Conservation (phyloP, 306 rosid genomes). For the Arachis hypogaea region DNA sequence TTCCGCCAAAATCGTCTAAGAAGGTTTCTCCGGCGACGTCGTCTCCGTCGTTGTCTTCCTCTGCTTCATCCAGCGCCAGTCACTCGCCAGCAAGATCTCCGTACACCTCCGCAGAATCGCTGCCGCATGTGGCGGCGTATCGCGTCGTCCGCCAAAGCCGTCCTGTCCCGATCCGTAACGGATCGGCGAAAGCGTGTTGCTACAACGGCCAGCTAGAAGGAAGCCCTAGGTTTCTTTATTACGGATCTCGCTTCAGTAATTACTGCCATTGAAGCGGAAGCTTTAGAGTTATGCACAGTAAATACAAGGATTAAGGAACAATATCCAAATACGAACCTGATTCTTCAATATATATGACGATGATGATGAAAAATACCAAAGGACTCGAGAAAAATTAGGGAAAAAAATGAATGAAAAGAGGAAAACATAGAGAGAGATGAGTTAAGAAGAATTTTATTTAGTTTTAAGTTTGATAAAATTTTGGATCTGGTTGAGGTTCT, state of each 20-base stretch:
- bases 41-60: slow-evolving; percentile 47
- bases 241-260: slow-evolving; percentile 41
- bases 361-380: slow-evolving; percentile 18
- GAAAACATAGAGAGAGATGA: not conserved
- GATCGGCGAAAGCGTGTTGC: slow-evolving; percentile 42
- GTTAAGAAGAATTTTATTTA: not conserved
- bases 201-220: slow-evolving; percentile 41
- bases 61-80: slow-evolving; percentile 45
- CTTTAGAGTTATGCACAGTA: slow-evolving; percentile 7
- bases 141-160: slow-evolving; percentile 25
- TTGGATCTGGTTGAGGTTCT: slow-evolving; percentile 25
- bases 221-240: slow-evolving; percentile 44
- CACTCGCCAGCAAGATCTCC: slow-evolving; percentile 51
- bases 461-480: slow-evolving; percentile 8
- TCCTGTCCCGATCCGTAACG: slow-evolving; percentile 35
- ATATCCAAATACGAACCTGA: not conserved
- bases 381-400: not conserved
- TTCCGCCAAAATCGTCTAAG: slow-evolving; percentile 55
- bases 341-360: slow-evolving; percentile 14
- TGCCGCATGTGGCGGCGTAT: slow-evolving; percentile 36
- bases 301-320: slow-evolving; percentile 1
- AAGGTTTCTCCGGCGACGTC: slow-evolving; percentile 61
- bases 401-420: not conserved
- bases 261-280: slow-evolving; percentile 43
- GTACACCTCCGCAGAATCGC: slow-evolving; percentile 43